Evolutionary conservation across 805 yeast species (phyloP).

Genomic region (Diddensiella transvaalensis): DNA sequence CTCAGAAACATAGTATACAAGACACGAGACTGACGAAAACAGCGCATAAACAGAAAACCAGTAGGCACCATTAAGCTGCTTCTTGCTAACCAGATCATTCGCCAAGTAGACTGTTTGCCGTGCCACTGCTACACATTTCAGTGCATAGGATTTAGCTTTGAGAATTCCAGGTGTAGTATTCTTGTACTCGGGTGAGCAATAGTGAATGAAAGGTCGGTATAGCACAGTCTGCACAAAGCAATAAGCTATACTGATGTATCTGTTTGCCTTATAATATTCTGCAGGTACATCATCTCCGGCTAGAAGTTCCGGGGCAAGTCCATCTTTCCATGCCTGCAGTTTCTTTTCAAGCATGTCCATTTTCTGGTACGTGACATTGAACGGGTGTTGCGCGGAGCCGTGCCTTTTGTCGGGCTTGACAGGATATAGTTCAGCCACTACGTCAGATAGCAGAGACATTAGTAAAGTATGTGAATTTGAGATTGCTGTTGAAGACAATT

Average conservation of each 20-base stretch:
- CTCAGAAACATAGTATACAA: slow-evolving; percentile 73
- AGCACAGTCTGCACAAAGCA: slow-evolving; percentile 72
- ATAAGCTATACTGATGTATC: slow-evolving; percentile 45
- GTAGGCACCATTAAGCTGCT: slow-evolving; percentile 75
- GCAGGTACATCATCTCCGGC: slow-evolving; percentile 69
- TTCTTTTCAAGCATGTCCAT: slow-evolving; percentile 66
- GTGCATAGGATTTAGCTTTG: slow-evolving; percentile 63
- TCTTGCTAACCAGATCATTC: slow-evolving; percentile 69
- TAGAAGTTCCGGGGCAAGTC: slow-evolving; percentile 64
- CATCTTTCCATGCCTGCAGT: slow-evolving; percentile 66
- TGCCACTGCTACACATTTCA: slow-evolving; percentile 81
- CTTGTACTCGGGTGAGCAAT: slow-evolving; percentile 55
- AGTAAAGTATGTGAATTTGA: slow-evolving; percentile 82
- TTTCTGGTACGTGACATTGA: slow-evolving; percentile 25
- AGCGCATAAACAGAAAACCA: slow-evolving; percentile 91
- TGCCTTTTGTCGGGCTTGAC: slow-evolving; percentile 41
- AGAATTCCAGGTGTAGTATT: slow-evolving; percentile 10
- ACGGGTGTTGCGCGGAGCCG: slow-evolving; percentile 10
- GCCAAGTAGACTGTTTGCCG: slow-evolving; percentile 77
- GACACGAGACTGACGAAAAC: slow-evolving; percentile 82
- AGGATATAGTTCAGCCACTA: slow-evolving; percentile 73
- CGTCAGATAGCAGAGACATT: slow-evolving; percentile 64
- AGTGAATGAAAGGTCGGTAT: slow-evolving; percentile 86
- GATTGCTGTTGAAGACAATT: slow-evolving; percentile 68
- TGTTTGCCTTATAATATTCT: slow-evolving; percentile 67